A percentile compares a stretch with the other conserved stretches of the same genome.
Conservation (phyloP, 257 asterid genomes). For the Ajuga chamaepitys region DNA sequence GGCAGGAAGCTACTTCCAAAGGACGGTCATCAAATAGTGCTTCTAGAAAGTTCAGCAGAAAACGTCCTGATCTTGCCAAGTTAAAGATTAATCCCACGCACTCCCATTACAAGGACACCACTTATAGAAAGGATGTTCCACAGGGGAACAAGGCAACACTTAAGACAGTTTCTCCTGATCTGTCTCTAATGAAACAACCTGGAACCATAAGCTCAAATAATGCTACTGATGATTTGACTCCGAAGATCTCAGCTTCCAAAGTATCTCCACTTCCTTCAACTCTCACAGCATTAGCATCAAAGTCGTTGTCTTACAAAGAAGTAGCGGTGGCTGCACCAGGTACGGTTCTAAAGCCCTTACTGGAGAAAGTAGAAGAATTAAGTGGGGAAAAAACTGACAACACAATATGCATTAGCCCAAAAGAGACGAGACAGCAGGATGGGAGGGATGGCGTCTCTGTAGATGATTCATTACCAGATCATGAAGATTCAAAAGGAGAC, state of each 20-base stretch:
- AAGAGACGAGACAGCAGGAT: slow-evolving; percentile 44
- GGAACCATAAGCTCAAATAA: slow-evolving; percentile 24
- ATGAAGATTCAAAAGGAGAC: slow-evolving; percentile 37
- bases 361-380: slow-evolving; percentile 78
- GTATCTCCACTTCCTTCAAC: slow-evolving; percentile 43
- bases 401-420: slow-evolving; percentile 49
- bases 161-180: slow-evolving; percentile 40
- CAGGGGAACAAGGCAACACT: slow-evolving; percentile 47
- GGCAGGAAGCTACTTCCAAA: slow-evolving; percentile 92
- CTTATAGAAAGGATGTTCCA: slow-evolving; percentile 44
- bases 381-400: slow-evolving; percentile 53
- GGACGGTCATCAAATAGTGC: slow-evolving; percentile 58
- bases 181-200: slow-evolving; percentile 35
- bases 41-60: slow-evolving; percentile 51
- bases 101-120: slow-evolving; percentile 42
- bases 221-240: slow-evolving; percentile 33
- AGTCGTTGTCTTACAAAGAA: slow-evolving; percentile 88
- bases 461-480: slow-evolving; percentile 36
- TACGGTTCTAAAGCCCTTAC: slow-evolving; percentile 88
- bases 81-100: slow-evolving; percentile 45
- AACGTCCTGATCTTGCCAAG: slow-evolving; percentile 66
- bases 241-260: slow-evolving; percentile 42
- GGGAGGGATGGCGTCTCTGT: slow-evolving; percentile 31
- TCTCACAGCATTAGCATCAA: slow-evolving; percentile 69
- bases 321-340: slow-evolving; percentile 96